Conservation (phyloP, 257 asterid species). For the Nicotiana tabacum region DNA sequence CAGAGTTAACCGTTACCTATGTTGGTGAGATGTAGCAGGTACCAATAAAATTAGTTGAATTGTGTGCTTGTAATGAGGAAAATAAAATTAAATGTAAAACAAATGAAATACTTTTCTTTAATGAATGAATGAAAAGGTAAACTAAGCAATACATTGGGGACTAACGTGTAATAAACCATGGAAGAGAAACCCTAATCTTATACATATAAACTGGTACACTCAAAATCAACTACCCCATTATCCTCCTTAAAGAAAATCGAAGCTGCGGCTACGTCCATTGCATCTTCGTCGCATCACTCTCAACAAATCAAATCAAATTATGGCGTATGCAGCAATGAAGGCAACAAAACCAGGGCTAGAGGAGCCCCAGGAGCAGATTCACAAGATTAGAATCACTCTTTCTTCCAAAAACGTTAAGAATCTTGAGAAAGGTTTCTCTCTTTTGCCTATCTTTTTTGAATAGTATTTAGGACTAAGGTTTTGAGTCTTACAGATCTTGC, state of each 20-base stretch:
- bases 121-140: background rate
- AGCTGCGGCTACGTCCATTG: background rate
- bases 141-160: background rate
- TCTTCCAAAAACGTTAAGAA: conserved; percentile 28
- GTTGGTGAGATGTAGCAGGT: no score
- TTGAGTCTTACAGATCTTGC: background rate
- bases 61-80: no score
- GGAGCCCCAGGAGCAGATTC: conserved; percentile 39
- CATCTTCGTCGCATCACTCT: background rate
- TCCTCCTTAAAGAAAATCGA: background rate
- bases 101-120: background rate
- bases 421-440: conserved; percentile 49
- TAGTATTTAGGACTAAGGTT: background rate
- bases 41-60: no score
- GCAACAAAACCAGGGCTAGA: conserved; percentile 51
- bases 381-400: conserved; percentile 56
- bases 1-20: no score
- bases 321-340: conserved; percentile 61
- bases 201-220: background rate
- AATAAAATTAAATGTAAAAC: no score
- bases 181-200: background rate
- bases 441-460: background rate
- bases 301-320: background rate
- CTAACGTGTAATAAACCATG: background rate
- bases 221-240: background rate